Evolutionary conservation across 495 filamentous ascomycete species (phyloP).

Genomic region (Xylaria longipes): DNA sequence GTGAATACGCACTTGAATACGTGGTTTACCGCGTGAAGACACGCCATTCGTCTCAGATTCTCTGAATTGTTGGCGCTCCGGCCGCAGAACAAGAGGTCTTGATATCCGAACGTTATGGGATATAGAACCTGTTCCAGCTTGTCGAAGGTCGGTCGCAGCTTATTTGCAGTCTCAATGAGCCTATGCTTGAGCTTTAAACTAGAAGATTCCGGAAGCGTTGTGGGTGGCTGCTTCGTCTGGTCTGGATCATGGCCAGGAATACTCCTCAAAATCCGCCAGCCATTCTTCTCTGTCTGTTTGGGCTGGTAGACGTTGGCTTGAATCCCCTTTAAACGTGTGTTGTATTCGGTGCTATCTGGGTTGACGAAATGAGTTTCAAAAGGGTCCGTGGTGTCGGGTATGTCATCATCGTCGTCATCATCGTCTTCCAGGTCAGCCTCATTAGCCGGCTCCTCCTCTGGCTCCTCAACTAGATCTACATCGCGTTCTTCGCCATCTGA

Average conservation of each 20-base stretch:
- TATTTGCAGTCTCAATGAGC: slow-evolving; percentile 40
- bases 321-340: slow-evolving; percentile 56
- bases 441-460: slow-evolving; percentile 55
- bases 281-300: slow-evolving; percentile 50
- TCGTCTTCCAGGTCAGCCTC: slow-evolving; percentile 34
- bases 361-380: slow-evolving; percentile 81
- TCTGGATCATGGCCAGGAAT: slow-evolving; percentile 40
- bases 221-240: slow-evolving; percentile 30
- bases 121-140: slow-evolving; percentile 58
- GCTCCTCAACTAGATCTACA: slow-evolving; percentile 54
- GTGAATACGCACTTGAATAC: slow-evolving; percentile 69
- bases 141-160: slow-evolving; percentile 52
- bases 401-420: slow-evolving; percentile 55
- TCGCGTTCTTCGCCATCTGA: slow-evolving; percentile 46
- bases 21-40: slow-evolving; percentile 87
- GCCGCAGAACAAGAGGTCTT: slow-evolving; percentile 79
- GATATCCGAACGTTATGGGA: slow-evolving; percentile 74
- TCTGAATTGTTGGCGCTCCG: slow-evolving; percentile 69
- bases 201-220: slow-evolving; percentile 44
- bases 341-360: slow-evolving; percentile 63
- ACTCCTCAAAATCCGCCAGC: slow-evolving; percentile 48
- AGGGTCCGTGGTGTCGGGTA: slow-evolving; percentile 67
- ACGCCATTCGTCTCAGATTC: slow-evolving; percentile 72
- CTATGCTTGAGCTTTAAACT: slow-evolving; percentile 69
- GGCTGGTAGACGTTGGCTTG: slow-evolving; percentile 66